Evolutionary conservation across 2,329 filamentous ascomycete species (phyloP).

Genomic region (Fusarium ambrosium): DNA sequence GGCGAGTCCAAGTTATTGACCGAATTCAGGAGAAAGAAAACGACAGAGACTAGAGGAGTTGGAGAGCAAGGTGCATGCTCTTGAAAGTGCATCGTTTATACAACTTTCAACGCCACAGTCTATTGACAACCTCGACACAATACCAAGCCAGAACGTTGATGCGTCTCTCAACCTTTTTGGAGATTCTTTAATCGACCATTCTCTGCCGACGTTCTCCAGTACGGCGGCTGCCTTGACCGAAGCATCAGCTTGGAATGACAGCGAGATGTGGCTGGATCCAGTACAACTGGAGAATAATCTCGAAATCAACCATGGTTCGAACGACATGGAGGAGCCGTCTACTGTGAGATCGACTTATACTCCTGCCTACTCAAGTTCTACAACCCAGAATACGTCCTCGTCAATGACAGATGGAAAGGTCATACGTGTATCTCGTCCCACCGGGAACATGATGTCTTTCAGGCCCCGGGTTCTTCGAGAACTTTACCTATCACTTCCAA

Average conservation of each 20-base stretch:
- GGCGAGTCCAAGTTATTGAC: not conserved
- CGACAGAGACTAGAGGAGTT: not conserved
- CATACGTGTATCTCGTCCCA: not conserved
- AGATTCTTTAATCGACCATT: not conserved
- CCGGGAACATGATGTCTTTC: not conserved
- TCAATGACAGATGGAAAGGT: not conserved
- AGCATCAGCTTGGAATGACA: not conserved
- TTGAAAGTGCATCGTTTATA: not conserved
- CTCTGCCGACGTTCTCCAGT: not conserved
- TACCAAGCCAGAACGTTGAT: not conserved
- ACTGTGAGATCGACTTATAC: not conserved
- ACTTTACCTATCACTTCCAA: not conserved
- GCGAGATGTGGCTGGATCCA: not conserved
- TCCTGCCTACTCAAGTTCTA: not conserved
- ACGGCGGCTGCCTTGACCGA: not conserved
- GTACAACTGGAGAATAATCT: not conserved
- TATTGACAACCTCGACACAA: not conserved
- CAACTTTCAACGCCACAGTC: not conserved
- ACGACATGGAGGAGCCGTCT: not conserved
- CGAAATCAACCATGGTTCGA: not conserved
- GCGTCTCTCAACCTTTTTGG: not conserved
- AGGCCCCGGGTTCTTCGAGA: not conserved
- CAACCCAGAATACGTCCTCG: not conserved
- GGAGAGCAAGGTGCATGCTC: not conserved
- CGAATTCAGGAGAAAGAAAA: not conserved